These are phyloP conservation scores for Pseudozyma tsukubaensis DNA, from an alignment of 1,284 basidiomycete species.

Conservation along the genomic window DNA sequence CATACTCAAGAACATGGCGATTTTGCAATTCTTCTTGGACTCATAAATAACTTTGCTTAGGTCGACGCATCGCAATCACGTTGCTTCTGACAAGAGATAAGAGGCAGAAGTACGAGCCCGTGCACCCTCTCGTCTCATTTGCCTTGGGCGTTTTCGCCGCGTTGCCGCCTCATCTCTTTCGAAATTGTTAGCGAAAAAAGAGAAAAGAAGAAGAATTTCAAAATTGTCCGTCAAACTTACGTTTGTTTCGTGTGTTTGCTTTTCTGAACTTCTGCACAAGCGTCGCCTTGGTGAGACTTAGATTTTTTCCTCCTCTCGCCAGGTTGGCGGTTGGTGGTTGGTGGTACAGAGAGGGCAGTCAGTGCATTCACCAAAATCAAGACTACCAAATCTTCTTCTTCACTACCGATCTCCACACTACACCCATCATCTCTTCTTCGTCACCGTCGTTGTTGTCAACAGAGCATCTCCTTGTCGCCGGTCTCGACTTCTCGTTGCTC, in stretches of 20 bases:
- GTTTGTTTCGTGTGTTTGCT: too few relatives aligned
- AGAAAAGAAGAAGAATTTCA: background rate
- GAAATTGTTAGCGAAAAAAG: background rate
- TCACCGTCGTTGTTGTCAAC: background rate
- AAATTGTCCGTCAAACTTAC: background rate
- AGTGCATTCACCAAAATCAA: background rate
- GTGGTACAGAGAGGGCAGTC: background rate
- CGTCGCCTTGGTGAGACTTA: too few relatives aligned
- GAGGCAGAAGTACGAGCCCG: background rate
- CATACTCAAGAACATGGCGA: too few relatives aligned
- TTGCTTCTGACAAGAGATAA: background rate
- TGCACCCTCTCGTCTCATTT: background rate
- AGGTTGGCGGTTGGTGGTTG: too few relatives aligned
- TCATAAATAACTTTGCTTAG: too few relatives aligned
- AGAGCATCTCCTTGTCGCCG: background rate
- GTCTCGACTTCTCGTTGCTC: background rate
- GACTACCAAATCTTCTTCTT: conserved; percentile 5
- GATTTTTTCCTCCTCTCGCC: too few relatives aligned
- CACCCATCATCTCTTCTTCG: background rate
- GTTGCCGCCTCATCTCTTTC: too few relatives aligned
- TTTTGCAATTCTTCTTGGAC: too few relatives aligned
- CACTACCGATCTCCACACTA: conserved; percentile 1
- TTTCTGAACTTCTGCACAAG: too few relatives aligned
- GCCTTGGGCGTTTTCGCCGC: background rate
- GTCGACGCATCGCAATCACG: too few relatives aligned